Base-by-base conservation (phyloP, 73 alveolate species). In the Uronychia setigera region DNA sequence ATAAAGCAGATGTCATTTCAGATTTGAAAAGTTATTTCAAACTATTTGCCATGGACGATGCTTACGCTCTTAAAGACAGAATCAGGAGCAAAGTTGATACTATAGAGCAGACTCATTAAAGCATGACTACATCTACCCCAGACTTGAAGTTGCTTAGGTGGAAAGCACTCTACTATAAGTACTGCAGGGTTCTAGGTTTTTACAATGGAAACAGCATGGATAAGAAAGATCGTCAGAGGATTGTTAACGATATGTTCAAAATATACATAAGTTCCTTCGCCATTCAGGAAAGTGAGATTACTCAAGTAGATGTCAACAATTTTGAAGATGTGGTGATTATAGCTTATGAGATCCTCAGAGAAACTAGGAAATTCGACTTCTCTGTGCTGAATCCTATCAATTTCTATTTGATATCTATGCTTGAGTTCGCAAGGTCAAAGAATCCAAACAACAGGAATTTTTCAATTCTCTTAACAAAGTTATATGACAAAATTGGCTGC, bases 311-410 rank as follows among this genome's bases (percentile, higher is more conserved):
- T 32, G 31, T 26, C 14, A 35, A 77, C 29, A 82, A 76, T 32
- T 60, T 88, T 30, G 94, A 88, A 31, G 94, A 88, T 76, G 29
- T 88, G 29, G 46, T 81, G 1, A 84, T 82, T 13, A 88, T 88
- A 0, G 88, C 88, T 0, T 88, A 81, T 26, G 82, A 81, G 30
- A 46, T 88, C 26, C 82, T 88, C 14, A 74, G 31, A 33, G 94
- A 88, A 19, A 76, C 81, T 13, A 81, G 75, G 31, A 9, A 26
- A 25, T 82, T 46, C 77, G 94, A 88, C 79, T 79, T 79, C 81
- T 60, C 90, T 26, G 83, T 88, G 0, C 29, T 88, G 29, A 88
- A 88, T 46, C 94, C 94, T 25, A 67, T 88, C 26, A 88, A 88
- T 32, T 82, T 81, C 87, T 81, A 32, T 35, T 34, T 59, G 76